A percentile compares a stretch with the other conserved stretches of the same genome.
Evolutionary conservation across 1,284 basidiomycete genomes (phyloP).

Genomic region (Tilletia indica): DNA sequence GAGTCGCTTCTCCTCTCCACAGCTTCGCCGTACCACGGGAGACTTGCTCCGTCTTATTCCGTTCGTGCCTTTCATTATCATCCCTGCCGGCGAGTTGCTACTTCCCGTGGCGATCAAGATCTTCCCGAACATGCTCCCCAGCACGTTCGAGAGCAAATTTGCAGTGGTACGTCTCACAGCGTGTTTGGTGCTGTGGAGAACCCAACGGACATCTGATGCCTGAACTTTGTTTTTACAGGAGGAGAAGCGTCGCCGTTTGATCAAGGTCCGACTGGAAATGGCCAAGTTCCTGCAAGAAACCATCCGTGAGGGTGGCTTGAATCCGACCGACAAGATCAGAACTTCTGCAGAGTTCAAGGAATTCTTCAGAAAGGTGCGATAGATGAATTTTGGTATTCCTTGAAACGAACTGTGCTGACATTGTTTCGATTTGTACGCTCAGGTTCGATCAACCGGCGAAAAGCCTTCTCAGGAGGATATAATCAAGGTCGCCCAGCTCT

Average conservation of each 20-base stretch:
- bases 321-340: constrained; percentile 72
- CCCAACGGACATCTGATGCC: neutral
- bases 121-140: constrained; percentile 98
- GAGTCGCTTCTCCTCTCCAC: constrained; percentile 15
- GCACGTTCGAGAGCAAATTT: constrained; percentile 96
- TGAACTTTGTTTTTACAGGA: constrained; percentile 58
- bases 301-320: constrained; percentile 82
- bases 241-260: constrained; percentile 92
- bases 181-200: neutral
- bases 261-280: constrained; percentile 94
- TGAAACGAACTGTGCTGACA: neutral
- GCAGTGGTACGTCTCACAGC: constrained; percentile 25
- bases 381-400: neutral
- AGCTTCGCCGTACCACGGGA: constrained; percentile 88
- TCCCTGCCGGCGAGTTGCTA: constrained; percentile 98
- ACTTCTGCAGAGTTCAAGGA: constrained; percentile 96
- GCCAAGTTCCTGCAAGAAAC: constrained; percentile 99
- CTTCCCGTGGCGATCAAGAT: constrained; percentile 93
- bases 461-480: constrained; percentile 82
- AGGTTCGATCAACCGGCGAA: constrained; percentile 88
- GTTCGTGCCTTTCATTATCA: constrained; percentile 89
- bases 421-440: neutral
- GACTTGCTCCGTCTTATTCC: constrained; percentile 89
- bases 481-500: constrained; percentile 90
- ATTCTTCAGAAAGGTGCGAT: constrained; percentile 81